These are phyloP conservation scores for Secale cereale DNA, from an alignment of 176 grass and related monocot genomes.

Conservation along the genomic window DNA sequence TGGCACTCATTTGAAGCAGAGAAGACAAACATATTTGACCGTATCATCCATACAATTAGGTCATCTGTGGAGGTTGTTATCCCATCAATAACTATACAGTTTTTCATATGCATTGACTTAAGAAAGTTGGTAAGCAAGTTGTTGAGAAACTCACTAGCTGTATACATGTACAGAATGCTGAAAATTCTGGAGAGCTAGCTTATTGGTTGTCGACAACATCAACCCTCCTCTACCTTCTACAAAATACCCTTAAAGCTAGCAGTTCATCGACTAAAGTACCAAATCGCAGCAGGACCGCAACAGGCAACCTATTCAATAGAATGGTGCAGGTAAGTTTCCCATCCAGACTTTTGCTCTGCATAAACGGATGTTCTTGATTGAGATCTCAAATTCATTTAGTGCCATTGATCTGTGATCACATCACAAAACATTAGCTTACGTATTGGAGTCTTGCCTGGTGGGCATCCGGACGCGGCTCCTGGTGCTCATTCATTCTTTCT, in stretches of 20 bases:
- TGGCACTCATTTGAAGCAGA: conserved; percentile 95
- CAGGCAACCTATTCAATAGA: conserved; percentile 73
- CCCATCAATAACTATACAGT: neutral
- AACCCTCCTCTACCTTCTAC: conserved; percentile 74
- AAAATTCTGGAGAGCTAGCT: conserved; percentile 67
- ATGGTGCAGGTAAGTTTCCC: conserved; percentile 59
- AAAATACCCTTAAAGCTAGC: conserved; percentile 84
- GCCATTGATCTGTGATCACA: neutral
- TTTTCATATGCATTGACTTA: neutral
- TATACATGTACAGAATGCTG: conserved; percentile 43
- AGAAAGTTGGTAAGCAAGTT: conserved; percentile 9
- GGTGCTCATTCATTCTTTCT: neutral
- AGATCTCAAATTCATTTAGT: conserved; percentile 15
- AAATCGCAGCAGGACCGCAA: conserved; percentile 42
- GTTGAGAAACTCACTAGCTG: conserved; percentile 24
- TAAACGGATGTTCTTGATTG: conserved; percentile 12
- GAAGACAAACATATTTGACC: conserved; percentile 88
- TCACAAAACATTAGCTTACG: conserved; percentile 23
- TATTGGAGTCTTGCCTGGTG: neutral
- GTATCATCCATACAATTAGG: conserved; percentile 88
- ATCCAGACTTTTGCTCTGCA: conserved; percentile 5
- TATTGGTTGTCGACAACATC: conserved; percentile 93
- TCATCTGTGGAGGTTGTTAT: conserved; percentile 71
- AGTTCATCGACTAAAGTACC: conserved; percentile 55
- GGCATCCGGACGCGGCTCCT: neutral